A percentile compares a stretch with the other conserved stretches of the same genome.
Evolutionary conservation across 2,329 filamentous ascomycete species (phyloP).

Genomic region (Clarireedia homoeocarpa): DNA sequence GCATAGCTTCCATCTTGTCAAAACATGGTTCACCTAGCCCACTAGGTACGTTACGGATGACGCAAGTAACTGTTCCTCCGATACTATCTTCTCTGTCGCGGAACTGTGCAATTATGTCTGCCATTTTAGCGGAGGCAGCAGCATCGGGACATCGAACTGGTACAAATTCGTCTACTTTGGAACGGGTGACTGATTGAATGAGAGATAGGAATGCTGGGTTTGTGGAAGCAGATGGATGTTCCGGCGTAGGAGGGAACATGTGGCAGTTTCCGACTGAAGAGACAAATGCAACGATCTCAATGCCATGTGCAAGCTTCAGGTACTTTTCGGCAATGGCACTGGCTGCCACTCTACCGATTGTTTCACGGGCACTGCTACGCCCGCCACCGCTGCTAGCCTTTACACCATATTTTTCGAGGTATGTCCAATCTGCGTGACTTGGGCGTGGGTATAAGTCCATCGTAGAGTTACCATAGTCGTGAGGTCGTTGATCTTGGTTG

Average conservation of each 20-base stretch:
- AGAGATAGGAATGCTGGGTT: conserved; percentile 75
- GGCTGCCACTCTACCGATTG: conserved; percentile 85
- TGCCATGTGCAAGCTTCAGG: conserved; percentile 67
- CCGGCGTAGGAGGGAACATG: conserved; percentile 64
- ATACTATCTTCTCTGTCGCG: conserved; percentile 79
- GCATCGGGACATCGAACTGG: conserved; percentile 80
- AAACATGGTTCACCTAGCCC: conserved; percentile 92
- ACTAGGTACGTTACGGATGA: conserved; percentile 76
- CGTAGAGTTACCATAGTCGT: conserved; percentile 82
- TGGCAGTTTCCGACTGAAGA: conserved; percentile 74
- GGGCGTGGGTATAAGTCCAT: conserved; percentile 90
- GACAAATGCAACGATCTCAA: conserved; percentile 89
- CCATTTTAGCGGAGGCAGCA: conserved; percentile 62
- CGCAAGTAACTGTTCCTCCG: conserved; percentile 89
- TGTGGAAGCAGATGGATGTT: conserved; percentile 59
- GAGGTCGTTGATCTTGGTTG: conserved; percentile 88
- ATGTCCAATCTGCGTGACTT: conserved; percentile 93
- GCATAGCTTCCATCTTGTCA: conserved; percentile 86
- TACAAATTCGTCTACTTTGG: conserved; percentile 73
- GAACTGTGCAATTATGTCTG: conserved; percentile 67
- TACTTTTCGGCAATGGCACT: conserved; percentile 93
- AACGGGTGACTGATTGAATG: conserved; percentile 62
- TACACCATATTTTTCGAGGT: conserved; percentile 93
- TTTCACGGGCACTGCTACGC: conserved; percentile 86
- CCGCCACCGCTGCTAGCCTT: conserved; percentile 88